Evolutionary conservation across 1,139 yeast genomes (phyloP), one percentile per base, ranked within the genome.

Genomic region (Wickerhamiella pararugosa): DNA sequence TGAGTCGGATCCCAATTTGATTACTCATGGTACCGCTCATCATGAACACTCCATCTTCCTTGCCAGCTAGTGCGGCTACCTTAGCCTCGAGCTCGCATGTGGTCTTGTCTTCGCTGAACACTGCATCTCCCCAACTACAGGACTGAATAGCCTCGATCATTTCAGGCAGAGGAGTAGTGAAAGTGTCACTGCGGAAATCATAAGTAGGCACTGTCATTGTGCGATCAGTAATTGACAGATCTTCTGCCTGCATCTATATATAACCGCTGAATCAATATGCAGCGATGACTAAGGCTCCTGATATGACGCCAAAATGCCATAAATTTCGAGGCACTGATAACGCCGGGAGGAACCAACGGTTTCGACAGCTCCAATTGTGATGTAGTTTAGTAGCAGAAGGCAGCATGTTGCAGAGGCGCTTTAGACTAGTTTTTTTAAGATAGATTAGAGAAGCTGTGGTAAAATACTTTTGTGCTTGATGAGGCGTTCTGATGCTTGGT

Each of bases 21-120:
- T 87, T 87, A 31, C 94, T 79, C 64, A 87, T 63, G 6, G 97
- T 90, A 45, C 97, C 97, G 27, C 94, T 79, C 10, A 77, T 82
- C 59, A 94, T 84, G 62, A 72, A 87, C 45, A 83, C 60, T 25
- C 84, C 95, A 4, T 87, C 82, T 52, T 77, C 84, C 57, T 80
- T 83, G 34, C 94, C 95, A 7, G 93, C 71, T 43, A 86, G 55
- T 37, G 66, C 64, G 28, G 83, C 79, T 46, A 87, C 77, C 47
- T 73, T 71, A 21, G 60, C 57, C 58, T 86, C 94, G 42, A 87
- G 65, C 33, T 66, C 69, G 36, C 69, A 62, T 15, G 95, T 84
- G 49, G 75, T 72, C 27, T 64, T 64, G 59, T 87, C 96, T 61
- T 87, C 96, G 49, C 76, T 73, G 62, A 86, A 86, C 28, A 87